Evolutionary conservation across 2,329 filamentous ascomycete genomes (phyloP).

Genomic region (Colletotrichum sansevieriae): DNA sequence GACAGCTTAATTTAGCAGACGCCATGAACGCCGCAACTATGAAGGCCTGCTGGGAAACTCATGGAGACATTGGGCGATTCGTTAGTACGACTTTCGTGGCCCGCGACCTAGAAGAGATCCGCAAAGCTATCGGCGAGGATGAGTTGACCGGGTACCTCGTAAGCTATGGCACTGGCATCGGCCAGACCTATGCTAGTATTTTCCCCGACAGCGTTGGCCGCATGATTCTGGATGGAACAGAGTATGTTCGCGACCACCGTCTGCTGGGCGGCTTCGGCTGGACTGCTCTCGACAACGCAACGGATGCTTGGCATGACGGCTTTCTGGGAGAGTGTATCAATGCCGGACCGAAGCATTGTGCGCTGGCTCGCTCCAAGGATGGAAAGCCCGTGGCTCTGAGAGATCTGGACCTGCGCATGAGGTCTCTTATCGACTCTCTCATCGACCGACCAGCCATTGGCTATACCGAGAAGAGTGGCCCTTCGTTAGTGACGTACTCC

Average conservation of each 20-base stretch:
- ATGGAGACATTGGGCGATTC: slow-evolving; percentile 62
- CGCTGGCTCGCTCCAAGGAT: slow-evolving; percentile 53
- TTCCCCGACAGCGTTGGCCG: slow-evolving; percentile 63
- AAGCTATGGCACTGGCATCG: slow-evolving; percentile 66
- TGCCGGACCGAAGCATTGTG: slow-evolving; percentile 61
- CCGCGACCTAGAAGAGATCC: slow-evolving; percentile 63
- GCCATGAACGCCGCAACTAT: slow-evolving; percentile 61
- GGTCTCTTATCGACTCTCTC: slow-evolving; percentile 53
- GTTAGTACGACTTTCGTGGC: slow-evolving; percentile 61
- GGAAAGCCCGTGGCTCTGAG: slow-evolving; percentile 50
- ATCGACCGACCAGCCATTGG: slow-evolving; percentile 53
- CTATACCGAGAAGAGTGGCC: slow-evolving; percentile 55
- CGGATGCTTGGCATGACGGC: slow-evolving; percentile 63
- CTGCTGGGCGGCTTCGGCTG: slow-evolving; percentile 61
- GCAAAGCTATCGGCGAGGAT: slow-evolving; percentile 59
- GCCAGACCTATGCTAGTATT: slow-evolving; percentile 64
- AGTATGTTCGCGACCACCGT: slow-evolving; percentile 61
- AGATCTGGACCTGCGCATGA: slow-evolving; percentile 56
- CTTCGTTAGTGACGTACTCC: slow-evolving; percentile 61
- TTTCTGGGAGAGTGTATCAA: slow-evolving; percentile 64
- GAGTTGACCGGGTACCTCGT: slow-evolving; percentile 63
- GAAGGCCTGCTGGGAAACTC: slow-evolving; percentile 56
- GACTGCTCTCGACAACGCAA: slow-evolving; percentile 62
- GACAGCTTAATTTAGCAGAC: slow-evolving; percentile 58
- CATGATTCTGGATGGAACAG: slow-evolving; percentile 63